These are phyloP conservation scores for Botryotinia calthae DNA, from an alignment of 2,329 filamentous ascomycete genomes.

Conservation along the genomic window DNA sequence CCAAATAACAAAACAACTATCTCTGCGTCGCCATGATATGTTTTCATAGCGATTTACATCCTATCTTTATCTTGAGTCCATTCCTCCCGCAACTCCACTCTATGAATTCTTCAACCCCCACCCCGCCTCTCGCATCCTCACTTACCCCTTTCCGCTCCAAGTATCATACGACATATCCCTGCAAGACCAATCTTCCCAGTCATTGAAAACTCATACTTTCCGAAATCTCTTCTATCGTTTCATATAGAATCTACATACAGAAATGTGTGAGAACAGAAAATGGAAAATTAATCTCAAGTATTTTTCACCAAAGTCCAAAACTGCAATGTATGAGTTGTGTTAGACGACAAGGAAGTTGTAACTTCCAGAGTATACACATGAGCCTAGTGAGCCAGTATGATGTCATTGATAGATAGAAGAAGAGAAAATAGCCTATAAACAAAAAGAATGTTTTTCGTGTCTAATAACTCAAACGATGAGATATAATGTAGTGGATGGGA, in stretches of 20 bases:
- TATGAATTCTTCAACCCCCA: neutral
- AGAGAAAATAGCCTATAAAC: neutral
- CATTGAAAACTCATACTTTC: fast-evolving
- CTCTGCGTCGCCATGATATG: neutral
- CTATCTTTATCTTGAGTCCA: neutral
- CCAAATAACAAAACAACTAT: neutral
- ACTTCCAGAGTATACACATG: neutral
- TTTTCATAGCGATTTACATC: neutral
- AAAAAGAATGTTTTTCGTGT: neutral
- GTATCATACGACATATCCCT: neutral
- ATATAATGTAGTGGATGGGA: neutral
- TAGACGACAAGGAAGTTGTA: neutral
- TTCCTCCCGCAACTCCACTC: neutral
- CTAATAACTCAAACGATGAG: neutral
- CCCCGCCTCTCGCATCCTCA: neutral
- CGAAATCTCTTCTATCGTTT: neutral
- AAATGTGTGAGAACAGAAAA: neutral
- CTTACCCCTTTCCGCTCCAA: neutral
- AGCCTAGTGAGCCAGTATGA: neutral
- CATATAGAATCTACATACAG: neutral
- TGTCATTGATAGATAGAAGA: neutral
- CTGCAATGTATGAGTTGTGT: neutral
- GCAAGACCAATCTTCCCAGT: neutral
- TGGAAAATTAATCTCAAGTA: neutral
- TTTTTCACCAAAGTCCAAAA: neutral